Base-by-base conservation (phyloP, 2,329 filamentous ascomycete genomes). In the Polytolypa hystricis region DNA sequence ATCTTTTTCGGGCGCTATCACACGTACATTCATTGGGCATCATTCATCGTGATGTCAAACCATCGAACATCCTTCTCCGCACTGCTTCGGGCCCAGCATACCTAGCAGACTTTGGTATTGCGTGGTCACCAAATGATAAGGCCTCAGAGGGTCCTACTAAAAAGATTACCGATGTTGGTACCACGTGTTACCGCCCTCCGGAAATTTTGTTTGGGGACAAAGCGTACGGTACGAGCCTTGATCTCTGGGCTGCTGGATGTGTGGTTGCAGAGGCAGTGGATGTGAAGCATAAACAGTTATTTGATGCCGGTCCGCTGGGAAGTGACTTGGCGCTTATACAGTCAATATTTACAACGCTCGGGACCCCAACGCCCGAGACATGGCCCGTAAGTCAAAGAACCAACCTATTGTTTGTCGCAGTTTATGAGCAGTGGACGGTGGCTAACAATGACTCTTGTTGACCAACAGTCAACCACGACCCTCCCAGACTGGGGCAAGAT, bases 101-200 rank as follows among this genome's bases (percentile, higher is more conserved):
- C 47, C 69, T 98, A 2, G 77, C 84, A 23, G 91, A 98, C 57
- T 96, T 98, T 62, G 89, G 91, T 34, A 93, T 91, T 26, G 77
- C 87, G 6, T 95, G 86, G 86, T 77, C 80, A 46, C 73, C 80
- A 2, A 57, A 68, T 8, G 60, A 66, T 15, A 45, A 58, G 4
- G 60, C 63, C 3, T 71, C 73, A 10, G 91, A 98, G 54, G 66
- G 75, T 1, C 52, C 66, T 6, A 56, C 74, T 37, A 51, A 68
- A 37, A 96, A 96, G 60, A 81, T 94, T 35, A 79, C 91, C 5
- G 93, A 98, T 55, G 83, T 98, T 17, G 91, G 91, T 23, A 96
- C 89, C 1, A 89, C 87, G 0, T 76, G 82, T 33, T 98, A 98
- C 61, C 77, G 93, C 14, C 74, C 89, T 0, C 91, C 91, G 0